phyloP scores from a whole-genome alignment of 2,329 filamentous ascomycete genomes.

The Hypoxylon sp. region DNA sequence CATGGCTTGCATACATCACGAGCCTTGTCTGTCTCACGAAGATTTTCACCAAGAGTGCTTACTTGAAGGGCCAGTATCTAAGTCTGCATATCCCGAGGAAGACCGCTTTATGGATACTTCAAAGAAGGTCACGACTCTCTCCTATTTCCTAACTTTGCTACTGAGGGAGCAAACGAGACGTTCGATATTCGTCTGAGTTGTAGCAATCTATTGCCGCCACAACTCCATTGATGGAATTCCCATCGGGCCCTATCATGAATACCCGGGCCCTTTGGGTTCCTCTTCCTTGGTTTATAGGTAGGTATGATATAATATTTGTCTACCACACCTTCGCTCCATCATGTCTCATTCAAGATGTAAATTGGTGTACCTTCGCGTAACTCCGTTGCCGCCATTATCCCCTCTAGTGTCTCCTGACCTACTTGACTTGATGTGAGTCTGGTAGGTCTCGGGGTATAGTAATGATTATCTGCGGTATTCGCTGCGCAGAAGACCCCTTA shows the following conservation, averaged over 20 bases:
- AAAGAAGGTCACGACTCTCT: slow-evolving; percentile 5
- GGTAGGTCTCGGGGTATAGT: background rate
- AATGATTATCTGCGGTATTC: background rate
- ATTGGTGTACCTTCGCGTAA: background rate
- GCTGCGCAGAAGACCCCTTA: background rate
- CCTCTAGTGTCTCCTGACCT: too few relatives aligned
- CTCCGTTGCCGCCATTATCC: background rate
- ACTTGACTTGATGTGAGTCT: background rate
- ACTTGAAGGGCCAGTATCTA: slow-evolving; percentile 7
- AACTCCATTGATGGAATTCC: background rate
- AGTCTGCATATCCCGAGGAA: slow-evolving; percentile 3
- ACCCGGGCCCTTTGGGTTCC: slow-evolving; percentile 13
- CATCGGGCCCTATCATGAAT: slow-evolving; percentile 9
- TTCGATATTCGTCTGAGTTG: background rate
- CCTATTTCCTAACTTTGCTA: background rate
- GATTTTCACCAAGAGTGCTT: slow-evolving; percentile 14
- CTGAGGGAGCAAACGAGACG: background rate
- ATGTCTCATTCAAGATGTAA: background rate
- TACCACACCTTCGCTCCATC: background rate
- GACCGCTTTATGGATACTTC: slow-evolving; percentile 8
- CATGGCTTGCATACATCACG: background rate
- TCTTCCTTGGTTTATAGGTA: background rate
- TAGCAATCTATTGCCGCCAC: background rate
- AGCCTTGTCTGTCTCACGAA: slow-evolving; percentile 12
- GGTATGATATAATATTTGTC: too few relatives aligned